Evolutionary conservation across 257 asterid species (phyloP), one percentile per base, ranked within the genome.

Genomic region (Salvia rosmarinus): DNA sequence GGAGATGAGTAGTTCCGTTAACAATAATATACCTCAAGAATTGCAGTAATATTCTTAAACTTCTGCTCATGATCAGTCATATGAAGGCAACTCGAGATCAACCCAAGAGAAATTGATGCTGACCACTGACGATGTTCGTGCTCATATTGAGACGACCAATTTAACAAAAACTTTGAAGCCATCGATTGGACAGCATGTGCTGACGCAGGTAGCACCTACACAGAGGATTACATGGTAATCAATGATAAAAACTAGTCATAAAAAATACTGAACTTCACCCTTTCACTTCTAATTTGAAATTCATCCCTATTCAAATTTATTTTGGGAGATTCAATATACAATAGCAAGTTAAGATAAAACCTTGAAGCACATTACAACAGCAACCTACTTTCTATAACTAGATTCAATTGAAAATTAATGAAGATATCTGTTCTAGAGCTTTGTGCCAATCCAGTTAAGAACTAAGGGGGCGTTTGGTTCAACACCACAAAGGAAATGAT

Each of bases 81-180:
- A 58, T 95, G 98, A 77, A 91, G 87, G 85, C 93, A 84, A 86
- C 96, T 89, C 71, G 98, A 84, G 73, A 95, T 82, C 88, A 91
- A 75, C 68, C 99, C 99, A 76, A 95, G 88, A 84, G 98, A 89
- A 67, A 95, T 89, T 54, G 98, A 98, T 28, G 98, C 96, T 64
- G 96, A 82, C 96, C 98, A 95, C 82, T 95, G 99, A 73, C 90
- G 95, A 63, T 84, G 72, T 82, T 95, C 99, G 47, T 91, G 98
- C 70, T 89, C 98, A 80, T 86, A 82, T 79, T 91, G 96, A 62
- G 81, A 80, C 71, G 89, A 65, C 99, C 99, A 91, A 70, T 79
- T 78, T 52, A 90, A 79, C 76, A 95, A 82, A 81, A 89, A 91
- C 74, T 86, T 82, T 50, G 99, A 89, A 73, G 96, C 96, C 74